These are phyloP conservation scores for Pseudogymnoascus sp. DNA, from an alignment of 2,329 filamentous ascomycete species.

Conservation along the genomic window DNA sequence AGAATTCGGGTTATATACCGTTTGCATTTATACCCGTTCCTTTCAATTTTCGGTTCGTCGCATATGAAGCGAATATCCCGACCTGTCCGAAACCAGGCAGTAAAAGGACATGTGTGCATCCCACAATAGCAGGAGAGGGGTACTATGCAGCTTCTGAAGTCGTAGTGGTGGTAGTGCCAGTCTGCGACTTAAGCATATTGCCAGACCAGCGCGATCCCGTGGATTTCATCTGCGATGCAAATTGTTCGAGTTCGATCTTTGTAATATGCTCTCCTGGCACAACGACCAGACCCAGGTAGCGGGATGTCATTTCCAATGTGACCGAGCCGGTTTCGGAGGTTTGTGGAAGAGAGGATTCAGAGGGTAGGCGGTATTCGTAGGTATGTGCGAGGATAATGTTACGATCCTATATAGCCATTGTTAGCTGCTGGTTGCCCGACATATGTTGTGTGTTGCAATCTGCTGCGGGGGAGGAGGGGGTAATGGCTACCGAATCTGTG, in stretches of 20 bases:
- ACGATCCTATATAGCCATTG: constrained; percentile 52
- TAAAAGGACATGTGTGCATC: background rate
- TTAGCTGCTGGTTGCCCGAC: background rate
- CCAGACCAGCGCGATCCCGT: background rate
- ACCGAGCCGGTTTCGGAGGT: constrained; percentile 35
- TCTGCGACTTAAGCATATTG: background rate
- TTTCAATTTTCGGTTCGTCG: background rate
- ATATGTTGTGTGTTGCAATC: background rate
- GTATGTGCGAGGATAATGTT: constrained; percentile 83
- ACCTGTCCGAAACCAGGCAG: too few species aligned
- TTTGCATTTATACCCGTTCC: background rate
- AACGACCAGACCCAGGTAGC: constrained; percentile 83
- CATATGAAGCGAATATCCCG: background rate
- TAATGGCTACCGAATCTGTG: constrained; percentile 66
- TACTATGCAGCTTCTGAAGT: background rate
- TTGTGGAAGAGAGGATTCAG: constrained; percentile 39
- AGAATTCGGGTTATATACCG: background rate
- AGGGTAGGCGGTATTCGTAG: constrained; percentile 81
- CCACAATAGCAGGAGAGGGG: background rate
- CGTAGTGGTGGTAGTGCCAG: background rate
- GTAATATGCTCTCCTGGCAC: constrained; percentile 79
- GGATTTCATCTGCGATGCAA: constrained; percentile 38
- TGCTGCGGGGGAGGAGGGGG: background rate
- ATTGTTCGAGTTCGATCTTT: constrained; percentile 83
- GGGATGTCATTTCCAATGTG: constrained; percentile 68